Evolutionary conservation across 305 asterid species (phyloP).

Genomic region (Fraxinus platypoda): DNA sequence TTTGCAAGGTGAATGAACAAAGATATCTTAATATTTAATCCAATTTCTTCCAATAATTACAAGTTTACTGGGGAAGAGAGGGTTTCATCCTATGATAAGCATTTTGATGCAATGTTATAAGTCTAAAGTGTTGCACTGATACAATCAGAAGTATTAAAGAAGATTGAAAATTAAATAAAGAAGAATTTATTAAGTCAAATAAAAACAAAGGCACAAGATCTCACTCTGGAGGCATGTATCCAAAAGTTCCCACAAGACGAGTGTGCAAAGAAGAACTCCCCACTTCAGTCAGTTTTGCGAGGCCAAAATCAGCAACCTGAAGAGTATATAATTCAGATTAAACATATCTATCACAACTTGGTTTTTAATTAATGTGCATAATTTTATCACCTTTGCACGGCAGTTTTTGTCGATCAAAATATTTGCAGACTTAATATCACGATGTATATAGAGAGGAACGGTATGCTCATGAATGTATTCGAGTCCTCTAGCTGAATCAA

Average conservation of each 20-base stretch:
- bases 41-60: not conserved
- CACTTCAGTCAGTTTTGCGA: constrained; percentile 70
- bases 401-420: constrained; percentile 70
- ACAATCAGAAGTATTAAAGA: not conserved
- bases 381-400: constrained; percentile 61
- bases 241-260: constrained; percentile 80
- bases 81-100: not conserved
- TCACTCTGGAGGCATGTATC: constrained; percentile 94
- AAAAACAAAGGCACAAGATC: constrained; percentile 9
- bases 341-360: not conserved
- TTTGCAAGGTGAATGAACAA: not conserved
- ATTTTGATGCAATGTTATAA: not conserved
- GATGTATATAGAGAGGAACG: constrained; percentile 81
- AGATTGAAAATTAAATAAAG: not conserved
- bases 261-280: constrained; percentile 70
- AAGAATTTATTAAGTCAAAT: not conserved
- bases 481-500: constrained; percentile 93
- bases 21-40: not conserved
- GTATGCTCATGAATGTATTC: constrained; percentile 95
- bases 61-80: not conserved
- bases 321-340: constrained; percentile 12
- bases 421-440: constrained; percentile 78
- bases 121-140: not conserved
- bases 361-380: not conserved
- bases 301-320: constrained; percentile 92